A percentile compares a stretch with the other conserved stretches of the same genome.
Evolutionary conservation across 441 rosid genomes (phyloP).

Genomic region (Syzygium syzygioides): DNA sequence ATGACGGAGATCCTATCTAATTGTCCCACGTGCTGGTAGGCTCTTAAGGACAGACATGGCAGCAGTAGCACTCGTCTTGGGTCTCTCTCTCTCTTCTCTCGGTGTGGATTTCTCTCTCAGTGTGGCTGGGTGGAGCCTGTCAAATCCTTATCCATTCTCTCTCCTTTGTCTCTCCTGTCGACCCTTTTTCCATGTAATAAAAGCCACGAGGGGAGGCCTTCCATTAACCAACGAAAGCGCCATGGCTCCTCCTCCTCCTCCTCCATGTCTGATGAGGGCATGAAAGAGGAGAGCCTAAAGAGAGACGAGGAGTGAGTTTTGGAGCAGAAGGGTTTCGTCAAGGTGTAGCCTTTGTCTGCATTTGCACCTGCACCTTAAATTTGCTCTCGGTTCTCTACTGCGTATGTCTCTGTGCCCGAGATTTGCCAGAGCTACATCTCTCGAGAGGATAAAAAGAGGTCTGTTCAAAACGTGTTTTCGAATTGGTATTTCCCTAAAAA

Average conservation of each 20-base stretch:
- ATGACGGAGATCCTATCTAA: not conserved
- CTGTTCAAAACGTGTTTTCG: not conserved
- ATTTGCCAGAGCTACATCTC: not conserved
- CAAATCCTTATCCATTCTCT: not conserved
- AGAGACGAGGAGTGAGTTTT: not conserved
- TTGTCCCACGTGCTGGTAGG: not conserved
- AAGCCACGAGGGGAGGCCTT: not conserved
- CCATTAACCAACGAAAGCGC: not conserved
- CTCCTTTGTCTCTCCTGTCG: not conserved
- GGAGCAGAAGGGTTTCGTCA: conserved; percentile 6
- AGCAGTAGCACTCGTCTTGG: not conserved
- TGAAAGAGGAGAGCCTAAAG: not conserved
- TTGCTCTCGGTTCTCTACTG: not conserved
- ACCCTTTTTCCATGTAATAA: not conserved
- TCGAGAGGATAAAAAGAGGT: not conserved
- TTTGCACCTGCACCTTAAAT: conserved; percentile 68
- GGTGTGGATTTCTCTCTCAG: not conserved
- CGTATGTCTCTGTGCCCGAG: not conserved
- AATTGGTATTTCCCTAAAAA: not conserved
- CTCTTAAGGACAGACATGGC: not conserved
- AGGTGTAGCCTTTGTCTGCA: conserved; percentile 55
- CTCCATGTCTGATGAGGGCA: not conserved
- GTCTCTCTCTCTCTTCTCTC: not conserved
- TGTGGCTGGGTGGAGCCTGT: not conserved
- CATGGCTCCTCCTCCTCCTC: not conserved